A percentile compares a stretch with the other conserved stretches of the same genome.
Conservation (phyloP, 805 yeast species). For the Ogataea pini region DNA sequence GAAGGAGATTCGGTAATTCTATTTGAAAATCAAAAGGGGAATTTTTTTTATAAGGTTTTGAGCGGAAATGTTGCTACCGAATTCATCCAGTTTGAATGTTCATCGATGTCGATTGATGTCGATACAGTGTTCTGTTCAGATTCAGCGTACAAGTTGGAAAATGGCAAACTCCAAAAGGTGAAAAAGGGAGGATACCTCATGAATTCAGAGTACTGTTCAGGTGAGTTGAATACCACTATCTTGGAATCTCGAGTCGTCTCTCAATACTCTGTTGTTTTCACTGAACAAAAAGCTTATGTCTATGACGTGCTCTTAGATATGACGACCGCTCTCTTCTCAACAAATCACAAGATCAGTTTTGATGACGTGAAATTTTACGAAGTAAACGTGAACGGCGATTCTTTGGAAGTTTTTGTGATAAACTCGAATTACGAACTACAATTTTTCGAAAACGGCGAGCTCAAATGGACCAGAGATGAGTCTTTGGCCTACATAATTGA, state of each 20-base stretch:
- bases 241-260: conserved; percentile 9
- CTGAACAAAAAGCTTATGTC: conserved; percentile 15
- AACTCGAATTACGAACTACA: conserved; percentile 18
- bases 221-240: background rate
- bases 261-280: conserved; percentile 22
- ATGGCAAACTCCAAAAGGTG: conserved; percentile 11
- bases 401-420: conserved; percentile 16
- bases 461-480: conserved; percentile 47
- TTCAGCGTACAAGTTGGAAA: conserved; percentile 14
- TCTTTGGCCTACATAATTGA: conserved; percentile 41
- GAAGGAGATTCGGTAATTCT: conserved; percentile 13
- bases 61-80: conserved; percentile 1
- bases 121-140: conserved; percentile 17
- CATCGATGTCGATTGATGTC: conserved; percentile 5
- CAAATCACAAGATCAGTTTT: conserved; percentile 20
- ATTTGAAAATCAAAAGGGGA: conserved; percentile 7
- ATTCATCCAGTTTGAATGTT: conserved; percentile 12
- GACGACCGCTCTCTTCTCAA: background rate
- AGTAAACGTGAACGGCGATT: conserved; percentile 9
- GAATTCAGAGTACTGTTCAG: conserved; percentile 4
- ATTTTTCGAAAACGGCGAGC: conserved; percentile 25
- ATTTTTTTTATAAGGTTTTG: background rate
- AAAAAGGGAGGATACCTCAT: conserved; percentile 8
- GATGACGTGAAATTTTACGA: conserved; percentile 19
- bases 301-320: conserved; percentile 23